A percentile compares a stretch with the other conserved stretches of the same genome.
Evolutionary conservation across 306 rosid species (phyloP).

Genomic region (Geum urbanum): DNA sequence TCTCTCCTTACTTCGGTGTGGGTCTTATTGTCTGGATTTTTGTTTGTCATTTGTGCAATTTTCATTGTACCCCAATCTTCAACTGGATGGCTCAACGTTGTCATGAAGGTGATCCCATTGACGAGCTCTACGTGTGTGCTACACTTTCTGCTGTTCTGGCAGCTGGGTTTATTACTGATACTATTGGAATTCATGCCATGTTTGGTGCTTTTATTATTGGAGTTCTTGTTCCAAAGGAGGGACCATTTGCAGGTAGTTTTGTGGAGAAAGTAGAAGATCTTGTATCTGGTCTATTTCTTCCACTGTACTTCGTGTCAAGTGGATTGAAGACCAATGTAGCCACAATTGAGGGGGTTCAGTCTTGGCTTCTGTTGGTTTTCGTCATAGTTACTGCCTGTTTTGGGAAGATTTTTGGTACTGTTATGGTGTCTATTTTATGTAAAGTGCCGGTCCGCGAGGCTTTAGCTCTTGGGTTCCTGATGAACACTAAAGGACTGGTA

Average conservation of each 20-base stretch:
- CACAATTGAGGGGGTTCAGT: conserved; percentile 67
- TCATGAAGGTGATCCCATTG: conserved; percentile 67
- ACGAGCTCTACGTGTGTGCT: conserved; percentile 63
- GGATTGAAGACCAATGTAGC: conserved; percentile 82
- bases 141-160: conserved; percentile 65
- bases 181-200: conserved; percentile 90
- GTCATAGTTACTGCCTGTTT: conserved; percentile 72
- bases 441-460: conserved; percentile 68
- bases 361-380: conserved; percentile 76
- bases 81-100: conserved; percentile 59
- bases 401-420: conserved; percentile 80
- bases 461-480: conserved; percentile 66
- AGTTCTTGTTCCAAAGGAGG: conserved; percentile 66
- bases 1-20: conserved; percentile 69
- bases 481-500: conserved; percentile 88
- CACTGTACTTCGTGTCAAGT: conserved; percentile 78
- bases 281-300: conserved; percentile 76
- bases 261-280: conserved; percentile 90
- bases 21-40: conserved; percentile 65
- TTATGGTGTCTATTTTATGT: conserved; percentile 43
- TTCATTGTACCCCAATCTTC: conserved; percentile 53
- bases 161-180: conserved; percentile 73
- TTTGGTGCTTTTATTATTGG: conserved; percentile 87
- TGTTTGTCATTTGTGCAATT: conserved; percentile 42
- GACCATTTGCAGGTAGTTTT: conserved; percentile 62